Base-by-base conservation (phyloP, 352 stramenopile genomes). In the Phytophthora gonapodyides region DNA sequence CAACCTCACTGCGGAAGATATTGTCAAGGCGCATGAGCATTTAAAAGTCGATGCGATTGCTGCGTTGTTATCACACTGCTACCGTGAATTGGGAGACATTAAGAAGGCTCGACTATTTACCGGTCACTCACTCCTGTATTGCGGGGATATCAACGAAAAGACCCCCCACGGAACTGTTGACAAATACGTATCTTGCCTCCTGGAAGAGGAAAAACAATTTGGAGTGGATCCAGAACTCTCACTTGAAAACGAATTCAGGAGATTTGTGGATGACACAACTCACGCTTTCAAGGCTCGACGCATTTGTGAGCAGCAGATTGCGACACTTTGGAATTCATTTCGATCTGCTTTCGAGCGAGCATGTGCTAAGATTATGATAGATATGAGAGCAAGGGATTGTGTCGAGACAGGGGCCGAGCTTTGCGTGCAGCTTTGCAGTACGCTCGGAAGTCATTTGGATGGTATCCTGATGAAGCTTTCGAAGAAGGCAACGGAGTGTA, bases 31-130 rank as follows among this genome's bases (percentile, higher is more conserved):
- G 13, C 77, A 92, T 37, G 21, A 21, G 2, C 64, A 81, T n/a
- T 59, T 92, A 15, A 88, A 87, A 52, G 59, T 75, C 15, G 80
- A 90, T 55, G 67, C 74, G 19, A 79, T 92, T 37, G 77, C 66
- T 42, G 78, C 76, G 6, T 75, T 92, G 3, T 51, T 89, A 24
- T 80, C 73, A 3, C 82, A 78, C 61, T 88, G 82, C 59, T 84
- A 67, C 30, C 75, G 68, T 12, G 67, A 87, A 61, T 19, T 75
- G 51, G 54, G 66, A 2, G 64, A 84, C 35, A 15, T 48, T 0
- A 37, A 41, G 7, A 69, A 60, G 34, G 71, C 77, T 19, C 73
- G 78, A 40, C 52, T 65, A 30, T 88, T 75, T 30, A 67, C 45
- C 21, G 80, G 77, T 0, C 71, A 78, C 51, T 75, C 80, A 19